Percentiles rank a stretch among this genome's conserved stretches.
phyloP scores from a whole-genome alignment of 495 filamentous ascomycete species.

The Lophium mytilinum region DNA sequence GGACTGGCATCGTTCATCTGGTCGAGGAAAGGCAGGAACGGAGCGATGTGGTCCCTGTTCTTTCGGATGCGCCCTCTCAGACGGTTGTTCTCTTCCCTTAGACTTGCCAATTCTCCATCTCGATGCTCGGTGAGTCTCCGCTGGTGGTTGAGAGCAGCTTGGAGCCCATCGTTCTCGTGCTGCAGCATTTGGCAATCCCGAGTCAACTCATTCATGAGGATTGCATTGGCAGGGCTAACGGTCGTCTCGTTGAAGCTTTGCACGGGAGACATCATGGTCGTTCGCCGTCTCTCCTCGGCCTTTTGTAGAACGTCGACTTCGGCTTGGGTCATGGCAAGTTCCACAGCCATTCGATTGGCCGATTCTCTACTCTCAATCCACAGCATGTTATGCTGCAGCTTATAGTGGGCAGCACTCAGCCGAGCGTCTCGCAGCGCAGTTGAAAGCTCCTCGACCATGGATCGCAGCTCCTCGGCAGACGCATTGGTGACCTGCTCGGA shows the following conservation, averaged over 20 bases:
- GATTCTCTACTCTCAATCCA: slow-evolving; percentile 80
- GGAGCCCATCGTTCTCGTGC: slow-evolving; percentile 54
- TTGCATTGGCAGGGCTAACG: slow-evolving; percentile 18
- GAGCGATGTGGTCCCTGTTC: slow-evolving; percentile 70
- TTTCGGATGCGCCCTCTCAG: slow-evolving; percentile 76
- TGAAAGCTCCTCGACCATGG: slow-evolving; percentile 49
- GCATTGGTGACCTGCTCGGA: slow-evolving; percentile 54
- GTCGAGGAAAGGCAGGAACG: slow-evolving; percentile 42
- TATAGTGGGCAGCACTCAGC: slow-evolving; percentile 82
- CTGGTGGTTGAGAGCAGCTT: slow-evolving; percentile 58
- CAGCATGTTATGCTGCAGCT: slow-evolving; percentile 81
- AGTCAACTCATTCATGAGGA: slow-evolving; percentile 30
- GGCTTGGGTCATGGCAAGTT: slow-evolving; percentile 83
- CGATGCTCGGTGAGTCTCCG: slow-evolving; percentile 63
- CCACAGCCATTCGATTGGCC: slow-evolving; percentile 78
- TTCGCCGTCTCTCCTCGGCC: slow-evolving; percentile 26
- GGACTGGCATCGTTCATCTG: slow-evolving; percentile 21
- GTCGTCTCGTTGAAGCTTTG: slow-evolving; percentile 36
- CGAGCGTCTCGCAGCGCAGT: slow-evolving; percentile 54
- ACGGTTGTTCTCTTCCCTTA: slow-evolving; percentile 63
- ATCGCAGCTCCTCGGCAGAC: slow-evolving; percentile 47
- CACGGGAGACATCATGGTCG: slow-evolving; percentile 33
- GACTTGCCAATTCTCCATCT: slow-evolving; percentile 56
- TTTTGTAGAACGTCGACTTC: slow-evolving; percentile 82
- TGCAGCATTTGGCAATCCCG: slow-evolving; percentile 52